A percentile compares a stretch with the other conserved stretches of the same genome.
phyloP scores from a whole-genome alignment of 106 monocot species.

The Amphibolis antarctica region DNA sequence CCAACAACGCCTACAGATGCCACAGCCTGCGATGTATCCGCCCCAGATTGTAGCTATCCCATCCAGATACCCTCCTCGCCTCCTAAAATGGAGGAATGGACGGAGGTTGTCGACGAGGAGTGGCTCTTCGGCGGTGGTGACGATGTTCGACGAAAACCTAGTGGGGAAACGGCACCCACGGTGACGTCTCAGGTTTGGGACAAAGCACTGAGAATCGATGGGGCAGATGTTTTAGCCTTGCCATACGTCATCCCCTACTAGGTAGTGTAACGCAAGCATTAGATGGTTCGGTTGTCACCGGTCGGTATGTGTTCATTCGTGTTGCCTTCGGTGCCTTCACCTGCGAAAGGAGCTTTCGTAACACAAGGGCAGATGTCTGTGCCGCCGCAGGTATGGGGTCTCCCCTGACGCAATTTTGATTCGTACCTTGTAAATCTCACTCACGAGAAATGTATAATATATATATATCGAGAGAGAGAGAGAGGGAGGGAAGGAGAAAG shows the following conservation, averaged over 20 bases:
- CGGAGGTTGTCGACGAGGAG: conserved; percentile 33
- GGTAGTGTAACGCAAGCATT: background rate
- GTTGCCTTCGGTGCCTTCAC: too few species aligned
- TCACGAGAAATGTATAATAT: conserved; percentile 53
- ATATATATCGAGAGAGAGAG: background rate
- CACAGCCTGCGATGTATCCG: conserved; percentile 12
- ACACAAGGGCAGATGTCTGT: too few species aligned
- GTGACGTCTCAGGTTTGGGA: conserved; percentile 44
- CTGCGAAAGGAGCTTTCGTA: too few species aligned
- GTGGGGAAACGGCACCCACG: conserved; percentile 3
- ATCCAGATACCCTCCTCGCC: conserved; percentile 30
- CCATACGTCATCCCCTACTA: conserved; percentile 78
- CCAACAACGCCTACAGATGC: background rate
- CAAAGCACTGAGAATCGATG: conserved; percentile 30
- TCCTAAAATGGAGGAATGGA: conserved; percentile 49
- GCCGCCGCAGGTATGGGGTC: too few species aligned
- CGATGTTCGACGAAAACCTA: conserved; percentile 6
- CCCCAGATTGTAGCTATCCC: conserved; percentile 46
- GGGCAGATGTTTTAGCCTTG: conserved; percentile 43
- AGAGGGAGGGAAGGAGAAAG: background rate
- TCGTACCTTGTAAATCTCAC: conserved; percentile 45
- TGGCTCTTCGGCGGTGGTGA: conserved; percentile 39
- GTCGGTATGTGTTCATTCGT: background rate
- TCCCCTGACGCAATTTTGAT: conserved; percentile 80
- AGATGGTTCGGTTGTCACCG: background rate